Conservation (phyloP, 2,329 filamentous ascomycete species). For the Blumeriella jaapii region DNA sequence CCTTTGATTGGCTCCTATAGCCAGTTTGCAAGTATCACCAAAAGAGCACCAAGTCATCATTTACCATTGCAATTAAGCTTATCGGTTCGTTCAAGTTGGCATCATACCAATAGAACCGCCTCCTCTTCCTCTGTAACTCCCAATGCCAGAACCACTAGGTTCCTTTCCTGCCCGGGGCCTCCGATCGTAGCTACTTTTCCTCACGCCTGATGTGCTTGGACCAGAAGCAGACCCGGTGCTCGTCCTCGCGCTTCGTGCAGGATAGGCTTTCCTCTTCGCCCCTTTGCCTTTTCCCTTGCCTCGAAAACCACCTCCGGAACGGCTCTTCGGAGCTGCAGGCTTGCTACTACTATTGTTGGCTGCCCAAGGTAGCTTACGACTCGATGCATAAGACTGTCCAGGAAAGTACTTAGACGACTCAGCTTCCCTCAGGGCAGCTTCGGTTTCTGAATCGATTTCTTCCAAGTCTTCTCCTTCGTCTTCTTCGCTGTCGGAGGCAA, state of each 20-base stretch:
- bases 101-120: not conserved
- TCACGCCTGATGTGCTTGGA: not conserved
- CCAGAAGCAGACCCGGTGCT: not conserved
- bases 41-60: not conserved
- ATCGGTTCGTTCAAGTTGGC: not conserved
- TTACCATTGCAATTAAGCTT: not conserved
- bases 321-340: not conserved
- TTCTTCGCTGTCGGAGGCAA: constrained; percentile 31
- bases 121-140: not conserved
- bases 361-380: not conserved
- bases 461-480: constrained; percentile 8
- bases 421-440: constrained; percentile 6
- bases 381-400: not conserved
- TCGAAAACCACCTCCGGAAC: not conserved
- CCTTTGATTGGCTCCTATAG: not conserved
- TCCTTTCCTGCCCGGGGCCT: not conserved
- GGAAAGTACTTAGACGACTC: constrained; percentile 8
- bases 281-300: not conserved
- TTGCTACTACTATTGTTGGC: not conserved
- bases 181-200: not conserved
- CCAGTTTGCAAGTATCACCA: not conserved
- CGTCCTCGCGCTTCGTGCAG: not conserved
- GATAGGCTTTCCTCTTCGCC: not conserved
- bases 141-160: not conserved
- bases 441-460: constrained; percentile 8